phyloP scores from a whole-genome alignment of 306 rosid species.

The Quercus alba region DNA sequence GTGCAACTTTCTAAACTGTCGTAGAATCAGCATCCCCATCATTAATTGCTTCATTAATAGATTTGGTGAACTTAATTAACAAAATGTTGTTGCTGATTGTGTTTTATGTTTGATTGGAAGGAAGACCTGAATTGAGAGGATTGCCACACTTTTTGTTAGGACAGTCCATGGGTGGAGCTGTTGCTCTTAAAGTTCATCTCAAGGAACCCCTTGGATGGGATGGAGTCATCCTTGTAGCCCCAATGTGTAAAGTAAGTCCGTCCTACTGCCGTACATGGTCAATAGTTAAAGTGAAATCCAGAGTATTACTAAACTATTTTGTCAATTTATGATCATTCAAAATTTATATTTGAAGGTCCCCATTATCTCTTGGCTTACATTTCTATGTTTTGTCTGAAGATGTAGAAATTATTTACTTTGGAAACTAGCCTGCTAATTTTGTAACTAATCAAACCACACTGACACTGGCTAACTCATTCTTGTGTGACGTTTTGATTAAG shows the following conservation, averaged over 20 bases:
- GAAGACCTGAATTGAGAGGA: slow-evolving; percentile 61
- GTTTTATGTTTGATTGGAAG: slow-evolving; percentile 37
- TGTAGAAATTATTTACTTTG: neutral
- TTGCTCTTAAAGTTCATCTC: slow-evolving; percentile 80
- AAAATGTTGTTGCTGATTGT: slow-evolving; percentile 13
- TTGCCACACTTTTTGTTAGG: slow-evolving; percentile 74
- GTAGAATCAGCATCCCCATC: neutral
- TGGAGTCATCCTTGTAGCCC: slow-evolving; percentile 87
- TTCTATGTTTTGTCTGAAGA: neutral
- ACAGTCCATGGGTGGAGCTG: slow-evolving; percentile 95
- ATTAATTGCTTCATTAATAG: neutral
- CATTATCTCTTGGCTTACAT: neutral
- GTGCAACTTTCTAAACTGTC: slow-evolving; percentile 25
- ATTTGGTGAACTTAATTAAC: neutral
- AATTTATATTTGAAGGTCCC: neutral
- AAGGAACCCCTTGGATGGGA: slow-evolving; percentile 78
- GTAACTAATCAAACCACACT: neutral
- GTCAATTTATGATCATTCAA: neutral
- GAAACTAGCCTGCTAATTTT: neutral
- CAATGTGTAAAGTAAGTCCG: slow-evolving; percentile 87
- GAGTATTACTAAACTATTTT: neutral
- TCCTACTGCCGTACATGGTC: slow-evolving; percentile 15
- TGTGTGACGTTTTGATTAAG: neutral
- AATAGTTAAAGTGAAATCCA: neutral
- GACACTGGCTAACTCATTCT: neutral